Conservation (phyloP, 352 stramenopile genomes). For the Blastocystis hominis region DNA sequence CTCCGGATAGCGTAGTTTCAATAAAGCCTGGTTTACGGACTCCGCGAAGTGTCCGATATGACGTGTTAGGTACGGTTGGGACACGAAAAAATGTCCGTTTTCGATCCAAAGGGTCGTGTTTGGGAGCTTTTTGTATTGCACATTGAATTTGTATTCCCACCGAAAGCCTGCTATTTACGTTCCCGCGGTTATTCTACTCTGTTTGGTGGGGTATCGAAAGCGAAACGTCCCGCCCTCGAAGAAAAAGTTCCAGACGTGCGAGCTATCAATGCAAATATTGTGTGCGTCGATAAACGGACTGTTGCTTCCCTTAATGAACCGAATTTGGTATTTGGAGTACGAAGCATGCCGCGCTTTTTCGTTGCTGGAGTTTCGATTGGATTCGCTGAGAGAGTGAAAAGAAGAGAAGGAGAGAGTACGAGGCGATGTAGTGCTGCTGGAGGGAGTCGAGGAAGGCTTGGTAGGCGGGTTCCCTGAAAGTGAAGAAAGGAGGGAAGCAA, state of each 20-base stretch:
- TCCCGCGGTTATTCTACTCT: background rate
- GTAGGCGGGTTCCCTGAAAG: background rate
- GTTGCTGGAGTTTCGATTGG: background rate
- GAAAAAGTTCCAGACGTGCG: background rate
- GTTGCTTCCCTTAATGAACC: background rate
- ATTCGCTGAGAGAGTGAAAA: background rate
- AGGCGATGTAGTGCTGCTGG: background rate
- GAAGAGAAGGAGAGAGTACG: background rate
- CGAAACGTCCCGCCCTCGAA: background rate
- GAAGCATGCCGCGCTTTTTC: background rate
- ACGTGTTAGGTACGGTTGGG: background rate
- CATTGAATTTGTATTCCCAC: background rate
- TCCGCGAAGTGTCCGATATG: constrained; percentile 11
- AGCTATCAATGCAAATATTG: background rate
- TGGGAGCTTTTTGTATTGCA: background rate
- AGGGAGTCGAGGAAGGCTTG: background rate
- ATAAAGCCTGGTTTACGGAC: background rate
- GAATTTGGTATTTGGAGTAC: background rate
- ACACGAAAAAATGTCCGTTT: background rate
- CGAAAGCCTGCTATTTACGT: background rate
- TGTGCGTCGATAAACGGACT: background rate
- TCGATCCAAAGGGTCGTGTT: background rate
- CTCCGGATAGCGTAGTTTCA: background rate
- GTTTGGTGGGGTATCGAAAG: background rate
- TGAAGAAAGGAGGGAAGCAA: background rate